Evolutionary conservation across 371 early-diverging fungal species (phyloP), one percentile per base, ranked within the genome.

Genomic region (Basidiobolus heterosporus): DNA sequence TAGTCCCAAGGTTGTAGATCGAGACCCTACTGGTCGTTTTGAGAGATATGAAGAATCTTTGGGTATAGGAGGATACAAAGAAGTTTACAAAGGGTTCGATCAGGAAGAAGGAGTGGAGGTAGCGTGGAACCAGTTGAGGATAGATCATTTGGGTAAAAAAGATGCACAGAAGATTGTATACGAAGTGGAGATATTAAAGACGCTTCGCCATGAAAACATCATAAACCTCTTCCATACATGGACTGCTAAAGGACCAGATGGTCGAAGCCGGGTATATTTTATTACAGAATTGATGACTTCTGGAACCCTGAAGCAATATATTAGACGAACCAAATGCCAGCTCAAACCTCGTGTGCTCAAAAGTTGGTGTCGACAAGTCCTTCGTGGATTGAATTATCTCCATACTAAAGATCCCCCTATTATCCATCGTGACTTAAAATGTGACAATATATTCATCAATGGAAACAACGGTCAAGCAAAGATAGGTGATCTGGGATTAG

Each of bases 271-370:
- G 81, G 49, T 77, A 84, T 46, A 74, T 76, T 91, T 91, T 64
- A 82, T 93, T 45, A 91, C 94, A 6, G 94, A 93, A 65, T 67
- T 91, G 40, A 93, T 93, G 91, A 87, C 88, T 1, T 82, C 85
- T 3, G 94, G 94, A 19, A 91, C 88, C 17, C 60, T 83, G 45
- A 58, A 67, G 65, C 47, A 74, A 78, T 52, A 75, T 82, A 52
- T 78, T 72, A 23, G 78, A 76, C 42, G 59, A 84, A 15, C 72
- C 71, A 41, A 65, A 74, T 17, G 81, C 72, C 38, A 82, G 65
- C 53, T 66, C 56, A 52, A 84, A 80, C 42, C 42, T 13, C 17
- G 22, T 45, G 76, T 90, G 18, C 63, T 90, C 44, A 82, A 78
- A 53, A 72, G 75, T 39, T 86, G 85, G 86, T 78, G 75, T 51